These are phyloP conservation scores for Penicillium sp. DNA, from an alignment of 2,329 filamentous ascomycete species.

Conservation along the genomic window DNA sequence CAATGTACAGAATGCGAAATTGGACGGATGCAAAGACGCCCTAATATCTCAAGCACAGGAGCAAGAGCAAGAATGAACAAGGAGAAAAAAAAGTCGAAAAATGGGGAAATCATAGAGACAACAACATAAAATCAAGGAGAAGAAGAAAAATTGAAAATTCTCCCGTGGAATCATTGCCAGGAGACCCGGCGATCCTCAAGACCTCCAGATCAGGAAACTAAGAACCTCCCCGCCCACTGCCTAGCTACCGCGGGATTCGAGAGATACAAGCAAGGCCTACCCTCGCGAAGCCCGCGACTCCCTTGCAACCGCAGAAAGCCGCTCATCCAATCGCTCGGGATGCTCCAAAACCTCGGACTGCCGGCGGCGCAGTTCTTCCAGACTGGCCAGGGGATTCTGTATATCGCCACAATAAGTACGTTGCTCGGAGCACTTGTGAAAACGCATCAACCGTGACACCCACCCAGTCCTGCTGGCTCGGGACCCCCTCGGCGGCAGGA, in stretches of 20 bases:
- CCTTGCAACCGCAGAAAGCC: conserved; percentile 12
- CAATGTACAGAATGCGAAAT: conserved; percentile 15
- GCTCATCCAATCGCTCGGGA: conserved; percentile 27
- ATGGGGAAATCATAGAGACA: not conserved
- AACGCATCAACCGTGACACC: conserved; percentile 60
- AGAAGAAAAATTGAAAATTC: not conserved
- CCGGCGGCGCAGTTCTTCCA: conserved; percentile 68
- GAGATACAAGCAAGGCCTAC: not conserved
- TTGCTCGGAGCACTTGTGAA: conserved; percentile 45
- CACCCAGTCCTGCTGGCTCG: conserved; percentile 91
- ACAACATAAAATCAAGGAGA: not conserved
- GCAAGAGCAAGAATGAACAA: not conserved
- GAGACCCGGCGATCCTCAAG: not conserved
- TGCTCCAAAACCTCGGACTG: conserved; percentile 64
- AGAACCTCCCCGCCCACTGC: not conserved
- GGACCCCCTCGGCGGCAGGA: conserved; percentile 78
- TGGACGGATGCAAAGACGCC: not conserved
- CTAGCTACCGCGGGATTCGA: no score
- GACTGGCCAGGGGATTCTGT: conserved; percentile 70
- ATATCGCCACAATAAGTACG: conserved; percentile 49
- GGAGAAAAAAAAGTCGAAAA: not conserved
- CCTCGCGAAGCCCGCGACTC: not conserved
- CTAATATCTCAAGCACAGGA: not conserved
- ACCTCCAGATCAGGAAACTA: not conserved
- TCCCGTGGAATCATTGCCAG: not conserved